A percentile compares a stretch with the other conserved stretches of the same genome.
These are phyloP conservation scores for Trichoderma sp. DNA, from an alignment of 2,329 filamentous ascomycete genomes.

Conservation along the genomic window DNA sequence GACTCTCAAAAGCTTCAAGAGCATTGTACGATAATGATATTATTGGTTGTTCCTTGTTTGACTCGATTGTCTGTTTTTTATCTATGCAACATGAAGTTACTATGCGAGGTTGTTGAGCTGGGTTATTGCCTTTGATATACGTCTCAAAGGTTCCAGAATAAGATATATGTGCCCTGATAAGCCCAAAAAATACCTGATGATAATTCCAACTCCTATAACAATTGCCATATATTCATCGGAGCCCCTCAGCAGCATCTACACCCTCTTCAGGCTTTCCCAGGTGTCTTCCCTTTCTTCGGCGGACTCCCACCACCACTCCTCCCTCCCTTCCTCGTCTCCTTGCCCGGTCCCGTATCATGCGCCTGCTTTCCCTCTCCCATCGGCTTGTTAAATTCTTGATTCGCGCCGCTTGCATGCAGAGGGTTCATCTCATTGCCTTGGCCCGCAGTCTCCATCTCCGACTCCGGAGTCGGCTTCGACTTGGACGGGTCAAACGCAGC, in stretches of 20 bases:
- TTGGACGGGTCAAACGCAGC: slow-evolving; percentile 67
- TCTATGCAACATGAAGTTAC: not conserved
- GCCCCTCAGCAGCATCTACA: not conserved
- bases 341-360: slow-evolving; percentile 33
- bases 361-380: slow-evolving; percentile 36
- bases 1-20: not conserved
- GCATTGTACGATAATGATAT: not conserved
- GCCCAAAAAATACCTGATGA: not conserved
- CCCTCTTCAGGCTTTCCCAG: not conserved
- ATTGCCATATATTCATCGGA: not conserved
- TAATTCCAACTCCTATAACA: not conserved
- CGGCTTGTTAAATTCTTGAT: slow-evolving; percentile 42
- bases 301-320: slow-evolving; percentile 32
- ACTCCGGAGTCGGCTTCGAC: slow-evolving; percentile 66
- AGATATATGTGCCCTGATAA: not conserved
- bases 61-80: not conserved
- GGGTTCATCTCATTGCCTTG: slow-evolving; percentile 33
- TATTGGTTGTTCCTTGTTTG: not conserved
- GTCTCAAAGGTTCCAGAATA: not conserved
- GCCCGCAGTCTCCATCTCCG: slow-evolving; percentile 46
- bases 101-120: too few relatives aligned
- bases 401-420: slow-evolving; percentile 45
- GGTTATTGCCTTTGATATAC: not conserved
- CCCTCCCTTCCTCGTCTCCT: slow-evolving; percentile 36
- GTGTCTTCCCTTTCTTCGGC: slow-evolving; percentile 31